A percentile compares a stretch with the other conserved stretches of the same genome.
Evolutionary conservation across 768 basidiomycete genomes (phyloP).

Genomic region (Pulveroboletus sp.): DNA sequence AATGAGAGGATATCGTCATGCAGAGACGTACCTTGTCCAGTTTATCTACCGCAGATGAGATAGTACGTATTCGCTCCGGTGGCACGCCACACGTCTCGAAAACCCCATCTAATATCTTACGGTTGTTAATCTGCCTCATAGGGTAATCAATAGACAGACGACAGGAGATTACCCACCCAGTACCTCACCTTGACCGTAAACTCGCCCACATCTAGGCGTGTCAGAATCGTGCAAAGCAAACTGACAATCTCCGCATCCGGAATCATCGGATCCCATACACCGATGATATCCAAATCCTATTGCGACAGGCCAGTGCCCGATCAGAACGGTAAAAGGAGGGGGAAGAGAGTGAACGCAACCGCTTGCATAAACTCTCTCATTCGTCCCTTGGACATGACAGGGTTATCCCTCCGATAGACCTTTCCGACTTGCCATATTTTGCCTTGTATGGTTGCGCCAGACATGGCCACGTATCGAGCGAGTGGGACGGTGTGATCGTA

Average conservation of each 20-base stretch:
- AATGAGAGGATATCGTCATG: background rate
- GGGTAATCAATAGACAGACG: background rate
- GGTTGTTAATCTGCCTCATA: conserved; percentile 76
- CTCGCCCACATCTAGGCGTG: conserved; percentile 84
- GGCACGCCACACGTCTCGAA: conserved; percentile 97
- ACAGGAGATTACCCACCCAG: background rate
- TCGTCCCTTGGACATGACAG: conserved; percentile 95
- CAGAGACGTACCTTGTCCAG: conserved; percentile 75
- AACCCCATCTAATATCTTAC: conserved; percentile 95
- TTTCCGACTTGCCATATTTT: conserved; percentile 99
- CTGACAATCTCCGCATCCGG: conserved; percentile 91
- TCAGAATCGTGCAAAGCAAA: conserved; percentile 74
- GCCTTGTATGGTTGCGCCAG: conserved; percentile 68
- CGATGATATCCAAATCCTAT: conserved; percentile 94
- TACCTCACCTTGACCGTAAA: conserved; percentile 83
- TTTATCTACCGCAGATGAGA: conserved; percentile 97
- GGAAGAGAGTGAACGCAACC: conserved; percentile 43
- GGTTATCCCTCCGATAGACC: conserved; percentile 94
- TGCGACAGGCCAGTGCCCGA: background rate
- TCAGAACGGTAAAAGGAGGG: background rate
- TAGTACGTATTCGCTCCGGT: conserved; percentile 79
- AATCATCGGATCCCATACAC: conserved; percentile 93
- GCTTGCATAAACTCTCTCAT: conserved; percentile 99
- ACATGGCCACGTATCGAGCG: conserved; percentile 94
- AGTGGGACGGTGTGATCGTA: conserved; percentile 98